Conservation (phyloP, 208 protist genomes). For the Porcisia hertigi region DNA sequence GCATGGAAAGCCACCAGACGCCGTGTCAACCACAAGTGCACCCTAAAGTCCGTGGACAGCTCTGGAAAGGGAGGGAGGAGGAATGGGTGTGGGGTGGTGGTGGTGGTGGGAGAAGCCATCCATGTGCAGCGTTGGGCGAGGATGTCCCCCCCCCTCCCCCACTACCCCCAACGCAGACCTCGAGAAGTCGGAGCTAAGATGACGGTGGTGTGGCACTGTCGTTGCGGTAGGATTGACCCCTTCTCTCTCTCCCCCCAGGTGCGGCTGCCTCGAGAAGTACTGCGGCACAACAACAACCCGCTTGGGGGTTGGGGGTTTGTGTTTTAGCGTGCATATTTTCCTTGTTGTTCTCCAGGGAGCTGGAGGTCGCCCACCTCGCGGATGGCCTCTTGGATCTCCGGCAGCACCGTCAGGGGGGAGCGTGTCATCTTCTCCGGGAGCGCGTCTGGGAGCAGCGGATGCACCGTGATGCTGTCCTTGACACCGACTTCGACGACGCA, state of each 20-base stretch:
- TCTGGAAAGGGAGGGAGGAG: neutral
- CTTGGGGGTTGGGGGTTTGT: neutral
- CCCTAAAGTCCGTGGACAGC: no score
- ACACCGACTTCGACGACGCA: conserved; percentile 82
- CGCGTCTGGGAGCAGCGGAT: conserved; percentile 54
- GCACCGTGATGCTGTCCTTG: conserved; percentile 72
- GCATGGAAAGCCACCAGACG: no score
- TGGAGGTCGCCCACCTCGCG: conserved; percentile 12
- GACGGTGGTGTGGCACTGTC: no score
- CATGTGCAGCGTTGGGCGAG: no score
- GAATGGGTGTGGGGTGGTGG: neutral
- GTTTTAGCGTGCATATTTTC: neutral
- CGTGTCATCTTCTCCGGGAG: conserved; percentile 28
- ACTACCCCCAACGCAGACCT: neutral
- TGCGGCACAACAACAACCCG: neutral
- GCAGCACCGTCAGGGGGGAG: conserved; percentile 23
- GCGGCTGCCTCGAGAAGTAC: neutral
- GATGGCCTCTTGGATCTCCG: conserved; percentile 30
- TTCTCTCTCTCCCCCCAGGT: no score
- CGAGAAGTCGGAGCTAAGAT: neutral
- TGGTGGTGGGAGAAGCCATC: no score
- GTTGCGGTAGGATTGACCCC: no score
- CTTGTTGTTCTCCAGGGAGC: neutral
- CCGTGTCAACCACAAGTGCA: no score
- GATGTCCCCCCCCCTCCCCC: neutral